Evolutionary conservation across 1,284 basidiomycete species (phyloP).

Genomic region (Ganoderma meredithae): DNA sequence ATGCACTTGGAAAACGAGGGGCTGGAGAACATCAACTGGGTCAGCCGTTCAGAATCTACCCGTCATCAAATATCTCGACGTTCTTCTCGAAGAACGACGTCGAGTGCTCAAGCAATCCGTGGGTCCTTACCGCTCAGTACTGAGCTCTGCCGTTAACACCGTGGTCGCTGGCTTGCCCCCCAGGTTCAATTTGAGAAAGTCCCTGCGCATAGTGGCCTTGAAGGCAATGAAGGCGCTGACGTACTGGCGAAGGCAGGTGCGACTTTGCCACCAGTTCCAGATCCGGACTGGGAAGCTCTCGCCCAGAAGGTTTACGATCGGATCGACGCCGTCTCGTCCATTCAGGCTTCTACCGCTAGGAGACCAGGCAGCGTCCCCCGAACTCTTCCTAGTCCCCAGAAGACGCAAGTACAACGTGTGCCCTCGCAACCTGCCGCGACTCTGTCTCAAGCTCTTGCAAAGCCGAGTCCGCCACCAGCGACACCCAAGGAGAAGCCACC

Average conservation of each 20-base stretch:
- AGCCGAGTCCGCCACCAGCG: not conserved
- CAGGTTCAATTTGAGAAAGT: slow-evolving; percentile 68
- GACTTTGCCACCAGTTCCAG: slow-evolving; percentile 45
- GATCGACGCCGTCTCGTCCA: not conserved
- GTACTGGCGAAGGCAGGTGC: slow-evolving; percentile 66
- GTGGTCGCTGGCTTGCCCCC: not conserved
- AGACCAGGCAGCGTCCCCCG: slow-evolving; percentile 6
- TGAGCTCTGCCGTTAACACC: not conserved
- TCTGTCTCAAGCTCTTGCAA: not conserved
- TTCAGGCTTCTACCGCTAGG: not conserved
- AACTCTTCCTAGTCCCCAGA: not conserved
- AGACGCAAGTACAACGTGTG: not conserved
- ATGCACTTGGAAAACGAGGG: slow-evolving; percentile 59
- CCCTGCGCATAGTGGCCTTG: slow-evolving; percentile 71
- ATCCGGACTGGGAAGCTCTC: slow-evolving; percentile 62
- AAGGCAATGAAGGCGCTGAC: slow-evolving; percentile 85
- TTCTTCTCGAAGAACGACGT: slow-evolving; percentile 57
- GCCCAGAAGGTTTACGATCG: slow-evolving; percentile 15
- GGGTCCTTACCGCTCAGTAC: not conserved
- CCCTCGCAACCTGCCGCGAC: not conserved
- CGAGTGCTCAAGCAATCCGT: slow-evolving; percentile 50
- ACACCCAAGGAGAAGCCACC: not conserved
- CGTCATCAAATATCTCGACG: slow-evolving; percentile 68
- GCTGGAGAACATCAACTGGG: slow-evolving; percentile 57
- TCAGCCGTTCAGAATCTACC: slow-evolving; percentile 68